Percentiles rank a stretch among this genome's conserved stretches.
phyloP scores from a whole-genome alignment of 2,329 filamentous ascomycete genomes.

The Colletotrichum scovillei region DNA sequence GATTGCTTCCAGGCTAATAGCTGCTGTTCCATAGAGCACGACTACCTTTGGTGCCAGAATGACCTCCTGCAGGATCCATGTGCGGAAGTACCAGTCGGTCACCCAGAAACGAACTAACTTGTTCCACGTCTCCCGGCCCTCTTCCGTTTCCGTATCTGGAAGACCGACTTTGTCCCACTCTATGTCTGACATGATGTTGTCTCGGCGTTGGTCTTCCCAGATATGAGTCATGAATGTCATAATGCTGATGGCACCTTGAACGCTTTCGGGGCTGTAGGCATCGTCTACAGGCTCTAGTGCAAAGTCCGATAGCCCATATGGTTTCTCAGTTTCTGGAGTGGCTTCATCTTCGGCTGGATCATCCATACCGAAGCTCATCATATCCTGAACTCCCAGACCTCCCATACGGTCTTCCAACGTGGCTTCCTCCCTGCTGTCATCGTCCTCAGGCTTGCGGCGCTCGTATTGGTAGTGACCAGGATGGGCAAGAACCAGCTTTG shows the following conservation, averaged over 20 bases:
- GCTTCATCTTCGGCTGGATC: neutral
- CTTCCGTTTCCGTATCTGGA: neutral
- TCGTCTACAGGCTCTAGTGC: neutral
- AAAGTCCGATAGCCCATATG: neutral
- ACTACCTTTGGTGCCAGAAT: slow-evolving; percentile 14
- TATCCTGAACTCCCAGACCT: slow-evolving; percentile 8
- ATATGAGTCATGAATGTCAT: slow-evolving; percentile 19
- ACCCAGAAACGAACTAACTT: slow-evolving; percentile 17
- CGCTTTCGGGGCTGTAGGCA: neutral
- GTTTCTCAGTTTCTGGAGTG: neutral
- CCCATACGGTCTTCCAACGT: neutral
- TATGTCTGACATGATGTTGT: slow-evolving; percentile 1
- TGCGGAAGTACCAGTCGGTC: slow-evolving; percentile 27
- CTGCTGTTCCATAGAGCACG: neutral
- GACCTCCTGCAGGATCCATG: slow-evolving; percentile 30
- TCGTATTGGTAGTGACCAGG: slow-evolving; percentile 3
- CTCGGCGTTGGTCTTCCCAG: neutral
- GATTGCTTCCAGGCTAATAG: slow-evolving; percentile 18
- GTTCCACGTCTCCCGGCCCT: neutral
- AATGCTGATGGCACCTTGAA: slow-evolving; percentile 17
- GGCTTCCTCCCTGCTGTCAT: neutral
- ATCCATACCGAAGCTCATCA: neutral
- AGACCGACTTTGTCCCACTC: slow-evolving; percentile 5
- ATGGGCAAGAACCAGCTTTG: slow-evolving; percentile 9
- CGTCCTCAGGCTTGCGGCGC: neutral